phyloP scores from a whole-genome alignment of 257 asterid genomes.

The Solanum rostratum region DNA sequence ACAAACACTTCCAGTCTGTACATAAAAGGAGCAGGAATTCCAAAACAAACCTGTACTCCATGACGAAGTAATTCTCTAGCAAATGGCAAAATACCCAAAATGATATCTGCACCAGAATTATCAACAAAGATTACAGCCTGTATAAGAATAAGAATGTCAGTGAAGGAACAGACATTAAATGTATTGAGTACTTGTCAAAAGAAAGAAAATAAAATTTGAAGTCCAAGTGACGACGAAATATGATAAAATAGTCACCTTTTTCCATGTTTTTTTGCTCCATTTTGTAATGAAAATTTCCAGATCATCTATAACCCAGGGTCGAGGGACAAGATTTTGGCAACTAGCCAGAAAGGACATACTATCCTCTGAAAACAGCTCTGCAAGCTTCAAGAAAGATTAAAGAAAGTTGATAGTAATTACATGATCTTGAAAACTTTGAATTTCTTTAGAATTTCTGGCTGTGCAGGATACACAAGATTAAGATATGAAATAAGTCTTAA shows the following conservation, averaged over 20 bases:
- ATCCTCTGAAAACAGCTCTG: constrained; percentile 89
- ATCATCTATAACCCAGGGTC: constrained; percentile 99
- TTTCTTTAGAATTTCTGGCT: not conserved
- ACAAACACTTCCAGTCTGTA: not conserved
- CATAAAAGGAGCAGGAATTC: not conserved
- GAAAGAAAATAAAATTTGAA: not conserved
- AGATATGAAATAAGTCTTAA: not conserved
- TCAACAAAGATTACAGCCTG: constrained; percentile 93
- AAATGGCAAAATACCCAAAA: constrained; percentile 90
- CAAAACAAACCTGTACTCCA: constrained; percentile 61
- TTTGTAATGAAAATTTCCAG: constrained; percentile 57
- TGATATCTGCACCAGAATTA: constrained; percentile 94
- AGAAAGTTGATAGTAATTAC: not conserved
- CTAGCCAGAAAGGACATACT: constrained; percentile 97
- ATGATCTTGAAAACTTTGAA: not conserved
- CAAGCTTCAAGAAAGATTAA: constrained; percentile 47
- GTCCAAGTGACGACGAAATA: not conserved
- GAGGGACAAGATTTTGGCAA: constrained; percentile 86
- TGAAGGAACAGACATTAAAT: not conserved
- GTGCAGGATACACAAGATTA: not conserved
- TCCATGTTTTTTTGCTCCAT: constrained; percentile 66
- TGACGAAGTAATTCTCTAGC: constrained; percentile 82
- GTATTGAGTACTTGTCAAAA: not conserved
- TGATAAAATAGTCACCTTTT: constrained; percentile 33
- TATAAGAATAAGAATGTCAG: constrained; percentile 11